phyloP scores from a whole-genome alignment of 1,139 yeast genomes.

The Pichiaceae sp. region DNA sequence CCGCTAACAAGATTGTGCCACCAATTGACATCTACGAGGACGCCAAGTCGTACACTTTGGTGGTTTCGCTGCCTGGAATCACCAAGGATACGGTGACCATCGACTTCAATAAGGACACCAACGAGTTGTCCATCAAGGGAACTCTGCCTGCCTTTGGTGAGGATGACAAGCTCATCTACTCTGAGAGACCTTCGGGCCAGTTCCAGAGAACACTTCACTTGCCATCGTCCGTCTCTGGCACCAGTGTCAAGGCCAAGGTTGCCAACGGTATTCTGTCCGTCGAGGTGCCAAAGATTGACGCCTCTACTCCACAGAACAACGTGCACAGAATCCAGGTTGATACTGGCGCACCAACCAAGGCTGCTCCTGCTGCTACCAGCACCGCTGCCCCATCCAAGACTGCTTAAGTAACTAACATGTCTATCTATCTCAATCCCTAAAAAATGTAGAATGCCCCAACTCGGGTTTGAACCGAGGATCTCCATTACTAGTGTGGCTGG shows the following conservation, averaged over 20 bases:
- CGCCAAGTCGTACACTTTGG: slow-evolving; percentile 29
- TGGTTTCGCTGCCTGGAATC: slow-evolving; percentile 34
- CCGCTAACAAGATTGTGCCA: slow-evolving; percentile 21
- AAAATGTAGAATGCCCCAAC: slow-evolving; percentile 6
- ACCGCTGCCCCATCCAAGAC: not conserved
- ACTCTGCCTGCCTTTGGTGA: slow-evolving; percentile 19
- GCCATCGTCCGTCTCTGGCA: slow-evolving; percentile 32
- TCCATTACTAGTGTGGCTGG: slow-evolving; percentile 10
- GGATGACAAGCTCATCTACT: slow-evolving; percentile 17
- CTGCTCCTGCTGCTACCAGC: not conserved
- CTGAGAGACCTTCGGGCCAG: slow-evolving; percentile 30
- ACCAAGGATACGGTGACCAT: slow-evolving; percentile 29
- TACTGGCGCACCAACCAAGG: not conserved
- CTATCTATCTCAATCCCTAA: not conserved
- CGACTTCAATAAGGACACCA: slow-evolving; percentile 31
- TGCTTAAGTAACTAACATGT: not conserved
- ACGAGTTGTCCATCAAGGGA: slow-evolving; percentile 30
- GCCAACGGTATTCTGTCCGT: slow-evolving; percentile 31
- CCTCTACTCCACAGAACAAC: slow-evolving; percentile 10
- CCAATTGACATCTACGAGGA: slow-evolving; percentile 35
- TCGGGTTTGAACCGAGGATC: slow-evolving; percentile 10
- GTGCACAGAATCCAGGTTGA: slow-evolving; percentile 28
- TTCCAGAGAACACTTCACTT: slow-evolving; percentile 31
- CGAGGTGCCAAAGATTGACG: slow-evolving; percentile 29
- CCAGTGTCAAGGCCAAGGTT: slow-evolving; percentile 30